phyloP scores from a whole-genome alignment of 805 yeast genomes.

The Candida pini region DNA sequence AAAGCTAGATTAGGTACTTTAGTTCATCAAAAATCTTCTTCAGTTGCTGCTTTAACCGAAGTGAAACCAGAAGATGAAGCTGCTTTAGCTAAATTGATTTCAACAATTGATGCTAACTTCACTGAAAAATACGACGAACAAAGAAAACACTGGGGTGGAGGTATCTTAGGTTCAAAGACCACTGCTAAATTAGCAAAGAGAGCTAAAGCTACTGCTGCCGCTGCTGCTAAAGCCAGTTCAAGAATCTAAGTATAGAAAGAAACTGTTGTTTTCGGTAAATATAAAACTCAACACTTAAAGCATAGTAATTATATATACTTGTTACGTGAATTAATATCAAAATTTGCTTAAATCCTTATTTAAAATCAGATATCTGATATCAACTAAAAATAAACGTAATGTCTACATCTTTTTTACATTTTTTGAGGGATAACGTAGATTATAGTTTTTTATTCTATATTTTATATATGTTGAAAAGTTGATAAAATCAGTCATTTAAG shows the following conservation, averaged over 20 bases:
- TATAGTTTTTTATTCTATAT: no score
- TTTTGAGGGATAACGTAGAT: no score
- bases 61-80: slow-evolving; percentile 89
- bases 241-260: slow-evolving; percentile 3
- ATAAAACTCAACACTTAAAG: neutral
- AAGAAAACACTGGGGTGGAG: slow-evolving; percentile 99
- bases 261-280: neutral
- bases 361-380: no score
- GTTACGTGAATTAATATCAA: no score
- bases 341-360: no score
- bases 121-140: slow-evolving; percentile 85
- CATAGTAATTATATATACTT: no score
- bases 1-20: slow-evolving; percentile 95
- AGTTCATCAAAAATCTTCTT: slow-evolving; percentile 93
- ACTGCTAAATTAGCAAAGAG: slow-evolving; percentile 74
- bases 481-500: no score
- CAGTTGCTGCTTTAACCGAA: slow-evolving; percentile 94
- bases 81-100: slow-evolving; percentile 83
- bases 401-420: no score
- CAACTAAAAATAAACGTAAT: no score
- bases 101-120: slow-evolving; percentile 89
- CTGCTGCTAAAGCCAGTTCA: slow-evolving; percentile 16
- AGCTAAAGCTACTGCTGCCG: slow-evolving; percentile 45
- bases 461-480: no score
- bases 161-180: slow-evolving; percentile 91